These are phyloP conservation scores for Cenchrus purpureus DNA, from an alignment of 176 grass and related monocot genomes.

Conservation along the genomic window DNA sequence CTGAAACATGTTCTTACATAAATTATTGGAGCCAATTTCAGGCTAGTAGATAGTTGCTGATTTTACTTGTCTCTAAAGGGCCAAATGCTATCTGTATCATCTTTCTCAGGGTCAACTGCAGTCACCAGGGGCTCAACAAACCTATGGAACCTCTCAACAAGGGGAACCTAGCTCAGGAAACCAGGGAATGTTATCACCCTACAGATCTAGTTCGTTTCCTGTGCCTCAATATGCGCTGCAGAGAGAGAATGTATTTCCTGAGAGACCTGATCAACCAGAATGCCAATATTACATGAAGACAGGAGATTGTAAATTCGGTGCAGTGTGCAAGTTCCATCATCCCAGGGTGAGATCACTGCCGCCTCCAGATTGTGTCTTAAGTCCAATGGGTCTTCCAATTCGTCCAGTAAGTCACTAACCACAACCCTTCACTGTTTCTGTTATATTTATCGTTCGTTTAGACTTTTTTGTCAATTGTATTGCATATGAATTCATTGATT, in stretches of 20 bases:
- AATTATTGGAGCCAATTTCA: slow-evolving; percentile 6
- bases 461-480: background rate
- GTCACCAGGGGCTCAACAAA: slow-evolving; percentile 63
- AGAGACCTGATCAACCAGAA: slow-evolving; percentile 96
- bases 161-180: slow-evolving; percentile 65
- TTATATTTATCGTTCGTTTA: slow-evolving; percentile 10
- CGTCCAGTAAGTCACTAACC: slow-evolving; percentile 66
- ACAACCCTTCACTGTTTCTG: slow-evolving; percentile 6
- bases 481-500: too few species aligned
- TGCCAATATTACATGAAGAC: slow-evolving; percentile 99
- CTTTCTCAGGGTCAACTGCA: slow-evolving; percentile 66
- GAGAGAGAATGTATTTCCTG: slow-evolving; percentile 92
- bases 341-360: slow-evolving; percentile 75
- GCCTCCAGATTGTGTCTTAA: slow-evolving; percentile 82
- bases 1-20: slow-evolving; percentile 10
- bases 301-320: slow-evolving; percentile 98
- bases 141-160: slow-evolving; percentile 75
- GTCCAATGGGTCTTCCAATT: slow-evolving; percentile 92
- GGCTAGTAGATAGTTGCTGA: slow-evolving; percentile 29
- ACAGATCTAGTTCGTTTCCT: slow-evolving; percentile 62
- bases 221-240: slow-evolving; percentile 65
- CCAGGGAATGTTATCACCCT: slow-evolving; percentile 64
- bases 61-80: slow-evolving; percentile 51
- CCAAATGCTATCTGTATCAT: slow-evolving; percentile 66
- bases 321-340: slow-evolving; percentile 98